Evolutionary conservation across 78 protist genomes (phyloP).

Genomic region (Dictyostelium citrinum): DNA sequence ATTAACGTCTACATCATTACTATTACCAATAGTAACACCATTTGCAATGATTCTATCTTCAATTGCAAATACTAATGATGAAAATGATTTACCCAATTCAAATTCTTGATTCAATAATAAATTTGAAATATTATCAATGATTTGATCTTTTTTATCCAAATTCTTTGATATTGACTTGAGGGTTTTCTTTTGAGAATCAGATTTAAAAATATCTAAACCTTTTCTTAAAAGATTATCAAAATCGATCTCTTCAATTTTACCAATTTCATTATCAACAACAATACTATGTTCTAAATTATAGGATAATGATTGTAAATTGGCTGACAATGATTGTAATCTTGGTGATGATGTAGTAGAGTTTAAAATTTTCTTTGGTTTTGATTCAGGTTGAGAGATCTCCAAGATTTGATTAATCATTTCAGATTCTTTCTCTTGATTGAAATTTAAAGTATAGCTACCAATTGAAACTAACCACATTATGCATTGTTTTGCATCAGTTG

Average conservation of each 20-base stretch:
- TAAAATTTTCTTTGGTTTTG: slow-evolving; percentile 33
- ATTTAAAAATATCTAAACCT: slow-evolving; percentile 15
- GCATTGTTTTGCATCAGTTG: slow-evolving; percentile 45
- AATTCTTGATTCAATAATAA: slow-evolving; percentile 37
- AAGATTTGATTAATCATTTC: slow-evolving; percentile 72
- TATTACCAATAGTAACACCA: background rate
- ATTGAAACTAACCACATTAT: slow-evolving; percentile 62
- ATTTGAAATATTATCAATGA: slow-evolving; percentile 15
- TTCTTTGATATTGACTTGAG: slow-evolving; percentile 7
- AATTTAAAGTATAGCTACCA: background rate
- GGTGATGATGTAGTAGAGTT: background rate
- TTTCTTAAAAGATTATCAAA: slow-evolving; percentile 1
- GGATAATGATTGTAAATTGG: background rate
- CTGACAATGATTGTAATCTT: background rate
- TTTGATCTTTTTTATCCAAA: background rate
- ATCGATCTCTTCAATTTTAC: background rate
- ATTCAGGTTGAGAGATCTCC: slow-evolving; percentile 73
- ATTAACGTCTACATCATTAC: background rate
- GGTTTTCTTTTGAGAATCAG: slow-evolving; percentile 28
- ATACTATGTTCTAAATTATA: background rate
- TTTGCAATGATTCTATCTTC: background rate
- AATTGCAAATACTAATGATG: background rate
- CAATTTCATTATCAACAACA: background rate
- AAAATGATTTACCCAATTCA: slow-evolving; percentile 34
- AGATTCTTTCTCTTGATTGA: slow-evolving; percentile 36